Conservation (phyloP, 108 stramenopile genomes). For the Skeletonema potamos region DNA sequence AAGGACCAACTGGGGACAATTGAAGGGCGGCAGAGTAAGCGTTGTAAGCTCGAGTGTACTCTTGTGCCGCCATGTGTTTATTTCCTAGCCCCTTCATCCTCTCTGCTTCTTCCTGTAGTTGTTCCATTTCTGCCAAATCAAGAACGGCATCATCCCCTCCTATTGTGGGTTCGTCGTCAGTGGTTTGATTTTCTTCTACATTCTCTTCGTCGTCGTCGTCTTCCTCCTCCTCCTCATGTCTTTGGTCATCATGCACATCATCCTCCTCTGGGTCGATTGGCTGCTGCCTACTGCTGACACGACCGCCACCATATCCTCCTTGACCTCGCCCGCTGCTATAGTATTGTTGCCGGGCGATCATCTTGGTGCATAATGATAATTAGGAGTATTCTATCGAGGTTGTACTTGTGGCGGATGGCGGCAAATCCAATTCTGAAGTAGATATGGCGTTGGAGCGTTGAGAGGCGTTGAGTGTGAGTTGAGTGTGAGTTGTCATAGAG, state of each 20-base stretch:
- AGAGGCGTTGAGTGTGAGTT: too few species aligned
- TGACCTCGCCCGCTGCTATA: neutral
- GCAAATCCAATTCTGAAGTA: neutral
- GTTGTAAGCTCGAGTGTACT: conserved; percentile 86
- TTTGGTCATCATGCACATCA: neutral
- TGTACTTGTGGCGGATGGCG: neutral
- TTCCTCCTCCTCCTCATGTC: neutral
- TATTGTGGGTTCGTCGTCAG: neutral
- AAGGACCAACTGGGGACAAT: conserved; percentile 83
- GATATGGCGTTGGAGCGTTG: too few species aligned
- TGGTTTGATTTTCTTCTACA: neutral
- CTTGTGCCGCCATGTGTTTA: conserved; percentile 90
- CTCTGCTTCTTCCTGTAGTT: conserved; percentile 83
- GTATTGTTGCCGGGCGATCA: neutral
- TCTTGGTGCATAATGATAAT: neutral
- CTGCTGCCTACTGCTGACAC: neutral
- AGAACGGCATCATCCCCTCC: conserved; percentile 71
- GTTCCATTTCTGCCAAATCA: conserved; percentile 80
- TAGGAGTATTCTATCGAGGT: too few species aligned
- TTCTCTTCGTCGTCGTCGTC: neutral
- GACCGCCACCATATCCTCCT: neutral
- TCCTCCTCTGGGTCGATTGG: neutral
- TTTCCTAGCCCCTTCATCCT: conserved; percentile 88
- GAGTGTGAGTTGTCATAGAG: too few species aligned
- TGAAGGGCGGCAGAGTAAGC: conserved; percentile 88